A percentile compares a stretch with the other conserved stretches of the same genome.
Conservation (phyloP, 148 eudicot species). For the Amaranthus cruentus region DNA sequence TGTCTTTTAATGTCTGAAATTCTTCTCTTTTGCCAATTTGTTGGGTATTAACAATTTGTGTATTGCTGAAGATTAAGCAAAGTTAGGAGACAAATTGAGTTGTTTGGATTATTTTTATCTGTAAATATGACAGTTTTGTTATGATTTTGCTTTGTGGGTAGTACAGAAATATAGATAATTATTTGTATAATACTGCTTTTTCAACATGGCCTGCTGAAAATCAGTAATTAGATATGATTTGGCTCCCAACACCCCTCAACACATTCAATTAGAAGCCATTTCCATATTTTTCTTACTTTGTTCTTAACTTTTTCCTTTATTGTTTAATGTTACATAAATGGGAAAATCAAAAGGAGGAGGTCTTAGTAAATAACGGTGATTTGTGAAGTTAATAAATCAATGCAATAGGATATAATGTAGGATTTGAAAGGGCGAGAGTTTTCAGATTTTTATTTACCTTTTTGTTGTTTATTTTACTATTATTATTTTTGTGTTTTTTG, state of each 20-base stretch:
- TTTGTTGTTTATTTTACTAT: too few species aligned
- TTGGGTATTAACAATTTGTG: slow-evolving; percentile 21
- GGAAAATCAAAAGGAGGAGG: slow-evolving; percentile 1
- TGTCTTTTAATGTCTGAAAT: slow-evolving; percentile 9
- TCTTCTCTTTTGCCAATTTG: slow-evolving; percentile 20
- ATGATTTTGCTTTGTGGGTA: slow-evolving; percentile 25
- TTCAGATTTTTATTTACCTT: too few species aligned
- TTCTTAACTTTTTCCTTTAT: background rate
- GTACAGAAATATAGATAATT: slow-evolving; percentile 22
- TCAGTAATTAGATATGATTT: slow-evolving; percentile 15
- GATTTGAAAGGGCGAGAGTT: too few species aligned
- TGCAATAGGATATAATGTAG: too few species aligned
- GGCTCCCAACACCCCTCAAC: slow-evolving; percentile 1
- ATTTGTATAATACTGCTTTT: slow-evolving; percentile 20
- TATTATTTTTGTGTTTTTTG: too few species aligned
- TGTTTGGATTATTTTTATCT: slow-evolving; percentile 22
- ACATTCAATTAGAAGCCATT: background rate
- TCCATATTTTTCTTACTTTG: background rate
- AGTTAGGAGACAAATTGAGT: slow-evolving; percentile 29
- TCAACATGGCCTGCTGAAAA: slow-evolving; percentile 15
- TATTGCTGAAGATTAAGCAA: slow-evolving; percentile 39
- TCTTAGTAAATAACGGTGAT: too few species aligned
- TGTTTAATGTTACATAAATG: slow-evolving; percentile 4
- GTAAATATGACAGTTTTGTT: slow-evolving; percentile 18
- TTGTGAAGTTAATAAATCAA: too few species aligned